Evolutionary conservation across 73 alveolate species (phyloP), one percentile per base, ranked within the genome.

Genomic region (Durusdinium trenchii): DNA sequence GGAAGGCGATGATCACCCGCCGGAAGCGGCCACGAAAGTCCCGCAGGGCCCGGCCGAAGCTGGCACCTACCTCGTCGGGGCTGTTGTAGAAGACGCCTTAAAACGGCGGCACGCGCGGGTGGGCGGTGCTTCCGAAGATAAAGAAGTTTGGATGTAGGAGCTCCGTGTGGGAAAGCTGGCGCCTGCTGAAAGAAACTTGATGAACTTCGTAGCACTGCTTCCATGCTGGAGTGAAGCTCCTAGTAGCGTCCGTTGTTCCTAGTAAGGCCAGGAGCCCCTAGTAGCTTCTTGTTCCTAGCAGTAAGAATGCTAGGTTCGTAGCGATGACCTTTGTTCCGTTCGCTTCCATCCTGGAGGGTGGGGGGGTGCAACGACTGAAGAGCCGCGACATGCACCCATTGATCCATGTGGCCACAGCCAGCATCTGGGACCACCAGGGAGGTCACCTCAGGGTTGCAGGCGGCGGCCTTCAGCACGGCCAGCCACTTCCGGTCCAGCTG

Each of bases 341-440:
- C n/a, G n/a, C n/a, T n/a, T n/a, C n/a, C n/a, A n/a, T n/a, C n/a
- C n/a, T n/a, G n/a, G n/a, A n/a, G n/a, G n/a, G n/a, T n/a, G n/a
- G n/a, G n/a, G n/a, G n/a, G n/a, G n/a, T n/a, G n/a, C n/a, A n/a
- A n/a, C n/a, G n/a, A n/a, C n/a, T n/a, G n/a, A n/a, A 71, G 51
- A 71, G 38, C 32, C 47, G 38, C 6, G 3, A 10, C 10, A 3
- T 71, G 47, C 3, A 3, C 32, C 38, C 28, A 6, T 73, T 10
- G 40, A 30, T 61, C 64, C 35, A 32, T 35, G 67, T 47, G 69
- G 62, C 90, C 98, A 23, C 98, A 92, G 62, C 99, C 99, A 18
- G 99, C 99, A 75, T 93, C 99, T 23, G 99, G 99, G 36, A 93
- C 99, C 67, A 93, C 99, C 83, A 93, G 83, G 23, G 60, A 14